Percentiles rank a stretch among this genome's conserved stretches.
phyloP scores from a whole-genome alignment of 2,329 filamentous ascomycete species.

The Hawksworthiomyces lignivorus region DNA sequence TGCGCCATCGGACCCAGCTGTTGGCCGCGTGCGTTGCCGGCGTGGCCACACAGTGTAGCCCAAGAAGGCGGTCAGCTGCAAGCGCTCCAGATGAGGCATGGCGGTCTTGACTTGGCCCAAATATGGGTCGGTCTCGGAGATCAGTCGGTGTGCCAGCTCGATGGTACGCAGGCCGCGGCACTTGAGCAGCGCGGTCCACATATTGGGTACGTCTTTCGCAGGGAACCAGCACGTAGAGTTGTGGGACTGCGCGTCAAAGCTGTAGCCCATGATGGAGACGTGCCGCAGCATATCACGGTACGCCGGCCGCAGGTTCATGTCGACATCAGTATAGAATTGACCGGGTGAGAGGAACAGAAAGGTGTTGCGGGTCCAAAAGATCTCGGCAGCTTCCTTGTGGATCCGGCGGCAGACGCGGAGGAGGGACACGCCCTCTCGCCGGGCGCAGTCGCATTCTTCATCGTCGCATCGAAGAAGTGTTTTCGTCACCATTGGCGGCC shows the following conservation, averaged over 20 bases:
- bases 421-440: slow-evolving; percentile 11
- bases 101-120: background rate
- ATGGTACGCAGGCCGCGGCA: slow-evolving; percentile 11
- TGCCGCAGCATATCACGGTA: slow-evolving; percentile 13
- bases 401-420: slow-evolving; percentile 11
- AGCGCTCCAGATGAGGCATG: slow-evolving; percentile 3
- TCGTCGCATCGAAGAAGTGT: background rate
- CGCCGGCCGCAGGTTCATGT: slow-evolving; percentile 7
- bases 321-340: slow-evolving; percentile 3
- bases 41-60: no score
- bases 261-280: slow-evolving; percentile 9
- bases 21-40: no score
- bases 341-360: slow-evolving; percentile 8
- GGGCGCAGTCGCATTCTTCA: slow-evolving; percentile 6
- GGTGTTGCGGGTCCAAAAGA: slow-evolving; percentile 14
- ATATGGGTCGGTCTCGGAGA: background rate
- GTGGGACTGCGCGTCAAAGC: background rate
- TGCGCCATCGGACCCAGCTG: no score
- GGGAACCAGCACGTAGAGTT: no score
- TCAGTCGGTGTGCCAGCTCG: slow-evolving; percentile 2
- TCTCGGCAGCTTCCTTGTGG: slow-evolving; percentile 12
- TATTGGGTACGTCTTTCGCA: background rate
- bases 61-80: slow-evolving; percentile 4
- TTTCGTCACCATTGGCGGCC: slow-evolving; percentile 6
- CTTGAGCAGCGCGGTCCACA: background rate